Conservation (phyloP, 108 stramenopile species). For the Cylindrotheca closterium region DNA sequence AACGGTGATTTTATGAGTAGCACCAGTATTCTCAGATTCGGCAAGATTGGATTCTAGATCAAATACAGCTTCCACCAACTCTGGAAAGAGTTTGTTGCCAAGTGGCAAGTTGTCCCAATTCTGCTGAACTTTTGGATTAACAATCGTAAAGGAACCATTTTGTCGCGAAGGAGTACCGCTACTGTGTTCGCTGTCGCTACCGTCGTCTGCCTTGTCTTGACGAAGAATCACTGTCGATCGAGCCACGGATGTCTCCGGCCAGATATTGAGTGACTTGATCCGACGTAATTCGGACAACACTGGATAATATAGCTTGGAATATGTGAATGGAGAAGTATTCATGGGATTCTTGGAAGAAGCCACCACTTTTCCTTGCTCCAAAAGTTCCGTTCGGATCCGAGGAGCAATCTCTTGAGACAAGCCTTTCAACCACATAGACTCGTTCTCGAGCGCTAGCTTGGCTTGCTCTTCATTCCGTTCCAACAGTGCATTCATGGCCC, state of each 20-base stretch:
- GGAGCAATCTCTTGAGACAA: constrained; percentile 30
- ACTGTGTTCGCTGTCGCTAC: constrained; percentile 7
- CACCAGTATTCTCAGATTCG: background rate
- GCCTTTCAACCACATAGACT: constrained; percentile 36
- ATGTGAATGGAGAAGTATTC: no score
- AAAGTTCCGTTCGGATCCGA: constrained; percentile 5
- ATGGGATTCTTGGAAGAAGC: background rate
- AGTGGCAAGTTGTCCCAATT: constrained; percentile 24
- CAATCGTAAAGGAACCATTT: constrained; percentile 77
- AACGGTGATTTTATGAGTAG: background rate
- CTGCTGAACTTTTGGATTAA: constrained; percentile 32
- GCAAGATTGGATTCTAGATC: constrained; percentile 47
- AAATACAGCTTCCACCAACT: constrained; percentile 74
- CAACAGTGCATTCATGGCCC: no score
- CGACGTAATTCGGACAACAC: constrained; percentile 34
- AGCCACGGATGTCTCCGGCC: constrained; percentile 74
- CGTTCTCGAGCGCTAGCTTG: constrained; percentile 1
- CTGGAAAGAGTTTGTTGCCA: constrained; percentile 78
- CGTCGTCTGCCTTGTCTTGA: constrained; percentile 8
- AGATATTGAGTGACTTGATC: constrained; percentile 33
- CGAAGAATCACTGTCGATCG: constrained; percentile 52
- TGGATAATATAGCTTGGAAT: background rate
- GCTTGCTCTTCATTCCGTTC: constrained; percentile 7
- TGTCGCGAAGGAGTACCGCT: no score
- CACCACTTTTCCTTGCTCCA: background rate